Percentiles rank a stretch among this genome's conserved stretches.
These are phyloP conservation scores for Agaricus sinodeliciosus DNA, from an alignment of 768 basidiomycete species.

Conservation along the genomic window DNA sequence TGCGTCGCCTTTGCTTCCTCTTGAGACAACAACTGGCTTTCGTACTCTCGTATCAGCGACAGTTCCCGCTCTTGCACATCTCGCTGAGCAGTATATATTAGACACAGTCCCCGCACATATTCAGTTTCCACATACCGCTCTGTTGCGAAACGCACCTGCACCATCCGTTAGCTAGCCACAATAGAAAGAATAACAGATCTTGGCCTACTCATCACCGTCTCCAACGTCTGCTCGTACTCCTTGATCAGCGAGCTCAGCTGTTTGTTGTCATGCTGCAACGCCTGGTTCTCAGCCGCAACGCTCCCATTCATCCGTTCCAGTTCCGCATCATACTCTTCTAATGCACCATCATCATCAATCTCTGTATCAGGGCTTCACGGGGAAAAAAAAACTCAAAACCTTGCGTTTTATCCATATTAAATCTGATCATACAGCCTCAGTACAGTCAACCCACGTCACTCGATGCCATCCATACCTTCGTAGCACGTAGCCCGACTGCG, in stretches of 20 bases:
- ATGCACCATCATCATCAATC: slow-evolving; percentile 1
- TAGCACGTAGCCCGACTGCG: slow-evolving; percentile 88
- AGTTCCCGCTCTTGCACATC: slow-evolving; percentile 92
- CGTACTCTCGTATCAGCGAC: slow-evolving; percentile 84
- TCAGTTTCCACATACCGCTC: slow-evolving; percentile 61
- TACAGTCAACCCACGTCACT: background rate
- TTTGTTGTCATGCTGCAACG: slow-evolving; percentile 89
- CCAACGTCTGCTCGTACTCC: slow-evolving; percentile 95
- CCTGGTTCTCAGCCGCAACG: slow-evolving; percentile 78
- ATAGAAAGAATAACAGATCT: background rate
- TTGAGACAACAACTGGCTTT: slow-evolving; percentile 69
- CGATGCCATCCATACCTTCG: slow-evolving; percentile 48
- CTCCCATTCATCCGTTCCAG: slow-evolving; percentile 82
- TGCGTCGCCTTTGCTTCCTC: slow-evolving; percentile 62
- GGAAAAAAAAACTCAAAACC: slow-evolving; percentile 34
- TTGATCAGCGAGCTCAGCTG: slow-evolving; percentile 86
- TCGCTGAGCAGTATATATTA: slow-evolving; percentile 43
- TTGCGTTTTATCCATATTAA: slow-evolving; percentile 84
- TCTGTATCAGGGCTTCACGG: background rate
- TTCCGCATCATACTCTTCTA: slow-evolving; percentile 88
- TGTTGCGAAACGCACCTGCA: slow-evolving; percentile 65
- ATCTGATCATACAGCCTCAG: slow-evolving; percentile 34
- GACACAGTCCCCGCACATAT: slow-evolving; percentile 2
- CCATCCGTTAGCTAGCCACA: slow-evolving; percentile 7
- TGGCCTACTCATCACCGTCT: slow-evolving; percentile 78